Evolutionary conservation across 441 rosid species (phyloP).

Genomic region (California macrophylla): DNA sequence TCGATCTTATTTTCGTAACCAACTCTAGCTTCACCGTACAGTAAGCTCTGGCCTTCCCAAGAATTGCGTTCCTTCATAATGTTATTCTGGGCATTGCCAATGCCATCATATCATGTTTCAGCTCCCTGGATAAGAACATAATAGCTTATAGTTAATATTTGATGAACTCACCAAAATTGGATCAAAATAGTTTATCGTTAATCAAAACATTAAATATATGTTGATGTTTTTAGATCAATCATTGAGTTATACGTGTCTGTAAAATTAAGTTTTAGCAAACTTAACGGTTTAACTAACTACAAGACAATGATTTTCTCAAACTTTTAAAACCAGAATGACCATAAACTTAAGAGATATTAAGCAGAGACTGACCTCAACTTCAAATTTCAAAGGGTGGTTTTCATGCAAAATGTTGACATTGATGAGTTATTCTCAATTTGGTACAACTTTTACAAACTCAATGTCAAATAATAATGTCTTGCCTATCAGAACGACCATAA

Average conservation of each 20-base stretch:
- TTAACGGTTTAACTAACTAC: too few relatives aligned
- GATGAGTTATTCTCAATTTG: slow-evolving; percentile 21
- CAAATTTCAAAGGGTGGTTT: not conserved
- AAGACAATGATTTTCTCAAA: too few relatives aligned
- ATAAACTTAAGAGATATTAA: not conserved
- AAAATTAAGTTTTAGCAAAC: too few relatives aligned
- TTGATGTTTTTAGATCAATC: too few relatives aligned
- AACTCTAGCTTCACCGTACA: not conserved
- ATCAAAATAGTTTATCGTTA: too few relatives aligned
- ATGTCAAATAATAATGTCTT: slow-evolving; percentile 87
- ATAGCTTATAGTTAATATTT: not conserved
- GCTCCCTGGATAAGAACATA: not conserved
- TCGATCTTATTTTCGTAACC: too few relatives aligned
- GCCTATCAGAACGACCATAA: too few relatives aligned
- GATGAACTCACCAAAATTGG: too few relatives aligned
- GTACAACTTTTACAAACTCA: slow-evolving; percentile 73
- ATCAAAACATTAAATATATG: too few relatives aligned
- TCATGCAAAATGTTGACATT: slow-evolving; percentile 6
- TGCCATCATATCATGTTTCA: not conserved
- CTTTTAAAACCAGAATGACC: too few relatives aligned
- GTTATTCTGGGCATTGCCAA: not conserved
- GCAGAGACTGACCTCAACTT: slow-evolving; percentile 10
- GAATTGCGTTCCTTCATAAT: not conserved
- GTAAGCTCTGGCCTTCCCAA: not conserved
- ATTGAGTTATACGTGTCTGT: too few relatives aligned